Evolutionary conservation across 306 rosid genomes (phyloP), one percentile per base, ranked within the genome.

Genomic region (Vigna radiata): DNA sequence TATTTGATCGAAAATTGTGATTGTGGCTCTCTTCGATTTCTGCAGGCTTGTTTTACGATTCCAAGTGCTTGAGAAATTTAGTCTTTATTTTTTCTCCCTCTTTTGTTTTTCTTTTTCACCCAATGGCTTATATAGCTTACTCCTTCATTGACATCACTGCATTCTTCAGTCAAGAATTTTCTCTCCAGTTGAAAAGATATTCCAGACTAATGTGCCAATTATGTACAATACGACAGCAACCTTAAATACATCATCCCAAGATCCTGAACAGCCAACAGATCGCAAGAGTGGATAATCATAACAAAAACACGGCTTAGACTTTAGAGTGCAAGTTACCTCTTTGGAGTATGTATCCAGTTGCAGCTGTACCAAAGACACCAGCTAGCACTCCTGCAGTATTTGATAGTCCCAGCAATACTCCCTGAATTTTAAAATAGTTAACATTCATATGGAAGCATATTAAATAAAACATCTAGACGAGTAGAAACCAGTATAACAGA

Each of bases 311-410:
- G 18, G 31, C 7, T 55, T 15, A 41, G 52, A 74, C n/a, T 70
- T 37, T 29, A 17, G 66, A 47, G 81, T 41, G 41, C 14, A 27
- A 70, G 31, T 21, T 50, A 90, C 98, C 98, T 84, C 88, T 85
- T 75, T 94, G 98, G 82, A 91, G 97, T 82, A 94, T 91, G 89
- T 86, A 90, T 48, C 97, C 97, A 0, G 98, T 94, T 70, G 97
- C 98, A 60, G 94, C 97, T n/a, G 97, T 91, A 70, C 97, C 98
- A 25, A 94, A 90, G 77, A 90, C 94, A 77, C 98, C 98, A 2
- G 98, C 98, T 46, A 94, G 93, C 73, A 94, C 98, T 74, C 98
- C 98, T 21, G 97, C 98, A 0, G 98, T 90, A 84, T 94, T 94
- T 43, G 98, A 94, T 21, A 94, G 82, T 72, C 98, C 98, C 70